Evolutionary conservation across 208 protist genomes (phyloP), one percentile per base, ranked within the genome.

Genomic region (Trypanosoma boissoni): DNA sequence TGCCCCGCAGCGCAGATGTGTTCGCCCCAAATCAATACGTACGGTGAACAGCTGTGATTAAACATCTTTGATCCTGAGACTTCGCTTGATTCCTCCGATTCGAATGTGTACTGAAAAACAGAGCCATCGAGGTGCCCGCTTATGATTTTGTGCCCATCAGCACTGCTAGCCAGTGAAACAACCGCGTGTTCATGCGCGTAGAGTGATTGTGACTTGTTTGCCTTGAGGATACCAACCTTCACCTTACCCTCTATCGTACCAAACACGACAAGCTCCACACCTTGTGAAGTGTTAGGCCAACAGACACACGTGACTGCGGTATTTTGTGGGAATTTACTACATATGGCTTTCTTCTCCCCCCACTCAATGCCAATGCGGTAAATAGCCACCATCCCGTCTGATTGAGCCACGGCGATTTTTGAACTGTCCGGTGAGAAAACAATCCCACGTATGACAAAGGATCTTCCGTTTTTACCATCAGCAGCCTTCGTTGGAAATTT

Each of bases 321-420:
- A 24, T 66, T 85, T 61, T 95, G 84, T 21, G 82, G 80, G 57
- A 98, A 98, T 68, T 98, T 98, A 85, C 98, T 98, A 76, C 95
- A 98, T 58, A 99, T 98, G 2, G 86, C 79, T 72, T 99, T 99
- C 68, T 98, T 98, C 39, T 98, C 96, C 29, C 92, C 96, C 97
- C 97, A 99, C 50, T 98, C 94, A 36, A 83, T 51, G 18, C 97
- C 97, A 18, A 99, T 79, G 24, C 97, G 95, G 82, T 99, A 99
- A 34, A 99, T 90, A 43, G 94, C 97, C 20, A 99, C 89, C 48
- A 97, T 94, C 60, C 94, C 95, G 75, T 99, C 98, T 3, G 81
- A 96, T 78, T 99, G 98, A 18, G 92, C 97, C 7, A 99, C 72
- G 4, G 97, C 98, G 20, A 99, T 80, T 56, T 88, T 85, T 12